Conservation (phyloP, 2,329 filamentous ascomycete genomes). For the Dactylellina cionopaga region DNA sequence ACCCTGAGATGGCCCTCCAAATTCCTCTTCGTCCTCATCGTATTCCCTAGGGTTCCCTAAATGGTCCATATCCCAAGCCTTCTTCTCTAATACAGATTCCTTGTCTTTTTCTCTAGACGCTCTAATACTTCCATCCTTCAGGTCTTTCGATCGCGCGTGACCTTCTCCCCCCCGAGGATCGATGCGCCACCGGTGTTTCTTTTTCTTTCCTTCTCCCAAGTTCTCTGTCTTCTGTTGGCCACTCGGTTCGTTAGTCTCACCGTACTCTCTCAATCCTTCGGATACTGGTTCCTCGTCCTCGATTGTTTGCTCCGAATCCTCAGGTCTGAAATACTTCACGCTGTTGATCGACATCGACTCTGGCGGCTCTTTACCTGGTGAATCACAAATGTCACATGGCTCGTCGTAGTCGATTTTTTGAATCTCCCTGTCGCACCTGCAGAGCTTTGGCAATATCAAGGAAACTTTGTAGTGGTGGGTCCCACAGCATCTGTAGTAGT, state of each 20-base stretch:
- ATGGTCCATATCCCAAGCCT: constrained; percentile 8
- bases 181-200: background rate
- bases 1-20: background rate
- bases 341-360: background rate
- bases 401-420: background rate
- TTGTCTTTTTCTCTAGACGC: background rate
- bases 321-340: background rate
- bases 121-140: background rate
- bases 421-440: constrained; percentile 8
- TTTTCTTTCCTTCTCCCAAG: too few species aligned
- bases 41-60: background rate
- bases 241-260: too few species aligned
- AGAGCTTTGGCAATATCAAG: background rate
- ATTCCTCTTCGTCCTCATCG: background rate
- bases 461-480: constrained; percentile 12
- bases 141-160: background rate
- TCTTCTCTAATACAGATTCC: background rate
- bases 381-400: constrained; percentile 11
- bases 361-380: background rate
- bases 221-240: too few species aligned
- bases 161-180: constrained; percentile 11
- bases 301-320: background rate
- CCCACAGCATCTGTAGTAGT: constrained; percentile 1
- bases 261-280: too few species aligned
- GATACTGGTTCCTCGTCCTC: background rate